These are phyloP conservation scores for Pseudopyrenochaeta lycopersici DNA, from an alignment of 2,329 filamentous ascomycete genomes.

Conservation along the genomic window DNA sequence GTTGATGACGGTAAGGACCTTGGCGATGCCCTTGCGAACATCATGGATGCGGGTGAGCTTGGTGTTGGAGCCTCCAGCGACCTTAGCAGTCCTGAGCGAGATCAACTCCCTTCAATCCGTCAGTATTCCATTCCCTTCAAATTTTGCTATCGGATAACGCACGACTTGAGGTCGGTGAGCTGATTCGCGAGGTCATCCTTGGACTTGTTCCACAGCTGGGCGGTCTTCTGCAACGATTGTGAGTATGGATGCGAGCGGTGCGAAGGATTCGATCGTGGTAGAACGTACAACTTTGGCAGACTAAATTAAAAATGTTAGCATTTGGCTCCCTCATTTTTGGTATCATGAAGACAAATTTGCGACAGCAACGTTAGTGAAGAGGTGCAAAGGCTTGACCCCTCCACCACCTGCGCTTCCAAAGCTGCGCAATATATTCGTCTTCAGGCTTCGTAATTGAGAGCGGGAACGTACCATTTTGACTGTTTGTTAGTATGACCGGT, in stretches of 20 bases:
- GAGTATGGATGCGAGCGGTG: constrained; percentile 45
- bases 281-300: constrained; percentile 71
- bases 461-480: constrained; percentile 50
- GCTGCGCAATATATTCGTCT: constrained; percentile 19
- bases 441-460: constrained; percentile 21
- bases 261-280: constrained; percentile 18
- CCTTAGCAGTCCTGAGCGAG: constrained; percentile 98
- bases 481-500: constrained; percentile 48
- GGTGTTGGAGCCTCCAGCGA: constrained; percentile 86
- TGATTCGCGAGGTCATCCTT: constrained; percentile 95
- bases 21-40: constrained; percentile 98
- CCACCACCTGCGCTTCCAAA: constrained; percentile 9
- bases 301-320: constrained; percentile 53
- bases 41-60: constrained; percentile 89
- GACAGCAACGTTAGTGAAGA: constrained; percentile 25
- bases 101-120: constrained; percentile 74
- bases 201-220: constrained; percentile 98
- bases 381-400: constrained; percentile 24
- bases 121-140: constrained; percentile 32
- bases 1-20: constrained; percentile 99
- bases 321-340: constrained; percentile 14
- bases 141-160: constrained; percentile 26
- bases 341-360: constrained; percentile 25
- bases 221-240: constrained; percentile 71
- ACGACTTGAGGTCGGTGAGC: constrained; percentile 50